Percentiles rank a stretch among this genome's conserved stretches.
phyloP scores from a whole-genome alignment of 495 filamentous ascomycete species.

The Penicillium pulvis region DNA sequence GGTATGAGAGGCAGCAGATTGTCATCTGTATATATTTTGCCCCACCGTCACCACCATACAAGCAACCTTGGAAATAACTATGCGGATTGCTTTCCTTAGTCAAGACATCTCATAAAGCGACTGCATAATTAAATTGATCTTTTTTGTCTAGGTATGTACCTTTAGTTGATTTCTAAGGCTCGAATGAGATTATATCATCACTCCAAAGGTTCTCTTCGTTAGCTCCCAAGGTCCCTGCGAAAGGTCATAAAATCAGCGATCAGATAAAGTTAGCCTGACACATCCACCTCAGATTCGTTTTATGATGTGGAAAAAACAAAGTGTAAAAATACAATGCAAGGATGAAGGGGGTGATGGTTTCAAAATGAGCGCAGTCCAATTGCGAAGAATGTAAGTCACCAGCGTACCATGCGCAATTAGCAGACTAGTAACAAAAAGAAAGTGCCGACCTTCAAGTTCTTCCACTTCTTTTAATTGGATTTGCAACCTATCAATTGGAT shows the following conservation, averaged over 20 bases:
- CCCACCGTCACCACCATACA: too few species aligned
- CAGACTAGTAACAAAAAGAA: constrained; percentile 23
- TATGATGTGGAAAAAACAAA: neutral
- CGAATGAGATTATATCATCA: neutral
- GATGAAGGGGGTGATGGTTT: neutral
- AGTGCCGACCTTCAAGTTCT: constrained; percentile 47
- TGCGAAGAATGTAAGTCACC: constrained; percentile 5
- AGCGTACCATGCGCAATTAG: neutral
- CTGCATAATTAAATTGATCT: too few species aligned
- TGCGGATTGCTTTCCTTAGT: too few species aligned
- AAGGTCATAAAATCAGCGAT: neutral
- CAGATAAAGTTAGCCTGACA: neutral
- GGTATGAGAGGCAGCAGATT: too few species aligned
- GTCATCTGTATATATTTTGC: too few species aligned
- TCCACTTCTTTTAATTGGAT: constrained; percentile 49
- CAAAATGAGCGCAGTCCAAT: neutral
- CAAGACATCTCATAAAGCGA: too few species aligned
- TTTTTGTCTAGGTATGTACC: too few species aligned
- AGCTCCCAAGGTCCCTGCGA: constrained; percentile 3
- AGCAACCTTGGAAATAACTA: too few species aligned
- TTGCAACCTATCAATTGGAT: constrained; percentile 54
- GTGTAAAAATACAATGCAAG: neutral
- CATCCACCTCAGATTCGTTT: neutral
- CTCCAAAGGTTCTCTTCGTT: constrained; percentile 2
- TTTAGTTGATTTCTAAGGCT: too few species aligned